Base-by-base conservation (phyloP, 495 filamentous ascomycete species). In the Acidomyces sp. region DNA sequence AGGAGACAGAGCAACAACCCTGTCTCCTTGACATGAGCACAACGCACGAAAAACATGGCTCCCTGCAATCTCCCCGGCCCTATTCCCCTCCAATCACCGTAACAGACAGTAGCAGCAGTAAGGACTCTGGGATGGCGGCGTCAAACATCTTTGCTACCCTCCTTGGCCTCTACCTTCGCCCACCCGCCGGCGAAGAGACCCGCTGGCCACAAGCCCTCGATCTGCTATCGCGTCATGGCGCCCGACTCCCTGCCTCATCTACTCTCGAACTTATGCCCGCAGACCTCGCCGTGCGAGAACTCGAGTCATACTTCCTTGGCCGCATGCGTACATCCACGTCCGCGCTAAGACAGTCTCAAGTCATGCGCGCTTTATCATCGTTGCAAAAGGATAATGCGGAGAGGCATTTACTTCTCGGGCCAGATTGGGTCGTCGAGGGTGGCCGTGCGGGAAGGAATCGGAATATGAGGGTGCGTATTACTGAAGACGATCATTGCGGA, bases 261-360 rank as follows among this genome's bases (percentile, higher is more conserved):
- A 88, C 87, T 0, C 69, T 97, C 3, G 74, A 76, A 9, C 65
- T 96, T 19, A 83, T 97, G n/a, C 90, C 90, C 0, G 71, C 82
- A 39, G 58, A 70, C 4, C 68, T 95, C 3, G 77, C 83, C 6
- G 70, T 95, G 15, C 64, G 71, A 30, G 72, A 92, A 27, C 76
- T 97, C 3, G 82, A 88, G 53, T 79, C 76, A 9, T 97, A 97
- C 59, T 96, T 97, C 67, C 77, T 77, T 36, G 84, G 86, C 17
- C 75, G 86, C 16, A 93, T 96, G 54, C 79, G 92, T 22, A 73
- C 75, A n/a, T 84, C 85, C 13, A 94, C 82, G 50, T 77, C 76
- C 12, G 65, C 81, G 3, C 68, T 87, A 37, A 85, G 81, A 43
- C 80, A 93, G 58, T 74, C 72, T 21, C 69, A 77, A 13, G 72